Percentiles rank a stretch among this genome's conserved stretches.
Conservation (phyloP, 1,139 yeast genomes). For the Magnusiomyces sp. region DNA sequence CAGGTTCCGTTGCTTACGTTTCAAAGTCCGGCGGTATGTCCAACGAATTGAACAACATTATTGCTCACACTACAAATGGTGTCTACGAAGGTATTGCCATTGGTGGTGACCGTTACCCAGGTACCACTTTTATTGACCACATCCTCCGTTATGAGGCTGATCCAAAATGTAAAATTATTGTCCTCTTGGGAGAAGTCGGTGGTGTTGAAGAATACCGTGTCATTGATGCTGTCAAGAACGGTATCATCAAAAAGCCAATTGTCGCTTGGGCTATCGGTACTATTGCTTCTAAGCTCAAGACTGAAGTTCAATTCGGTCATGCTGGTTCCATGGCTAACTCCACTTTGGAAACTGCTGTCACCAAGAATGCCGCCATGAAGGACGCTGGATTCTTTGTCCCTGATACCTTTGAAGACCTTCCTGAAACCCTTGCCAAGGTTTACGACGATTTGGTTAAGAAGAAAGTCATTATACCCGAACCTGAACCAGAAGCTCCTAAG, state of each 20-base stretch:
- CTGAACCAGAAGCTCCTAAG: conserved; percentile 41
- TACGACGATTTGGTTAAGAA: conserved; percentile 34
- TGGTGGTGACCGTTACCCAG: conserved; percentile 44
- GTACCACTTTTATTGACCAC: conserved; percentile 42
- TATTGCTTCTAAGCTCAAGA: conserved; percentile 41
- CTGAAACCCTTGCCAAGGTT: conserved; percentile 33
- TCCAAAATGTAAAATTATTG: conserved; percentile 39
- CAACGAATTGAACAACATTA: conserved; percentile 41
- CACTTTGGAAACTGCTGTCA: conserved; percentile 37
- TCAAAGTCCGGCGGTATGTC: conserved; percentile 45
- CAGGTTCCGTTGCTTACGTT: conserved; percentile 42
- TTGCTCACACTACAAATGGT: conserved; percentile 39
- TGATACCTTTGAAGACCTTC: conserved; percentile 40
- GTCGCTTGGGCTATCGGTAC: conserved; percentile 45
- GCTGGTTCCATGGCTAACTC: conserved; percentile 44
- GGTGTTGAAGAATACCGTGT: conserved; percentile 44
- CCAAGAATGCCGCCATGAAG: conserved; percentile 41
- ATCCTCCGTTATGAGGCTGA: conserved; percentile 40
- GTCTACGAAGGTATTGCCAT: conserved; percentile 43
- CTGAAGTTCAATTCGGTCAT: conserved; percentile 43
- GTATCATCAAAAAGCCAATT: conserved; percentile 39
- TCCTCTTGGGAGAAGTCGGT: conserved; percentile 40
- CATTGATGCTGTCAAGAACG: conserved; percentile 39
- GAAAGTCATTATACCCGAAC: conserved; percentile 33
- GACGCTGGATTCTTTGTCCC: conserved; percentile 40